Conservation (phyloP, 345 rosid genomes). For the Pugionium dolabratum region DNA sequence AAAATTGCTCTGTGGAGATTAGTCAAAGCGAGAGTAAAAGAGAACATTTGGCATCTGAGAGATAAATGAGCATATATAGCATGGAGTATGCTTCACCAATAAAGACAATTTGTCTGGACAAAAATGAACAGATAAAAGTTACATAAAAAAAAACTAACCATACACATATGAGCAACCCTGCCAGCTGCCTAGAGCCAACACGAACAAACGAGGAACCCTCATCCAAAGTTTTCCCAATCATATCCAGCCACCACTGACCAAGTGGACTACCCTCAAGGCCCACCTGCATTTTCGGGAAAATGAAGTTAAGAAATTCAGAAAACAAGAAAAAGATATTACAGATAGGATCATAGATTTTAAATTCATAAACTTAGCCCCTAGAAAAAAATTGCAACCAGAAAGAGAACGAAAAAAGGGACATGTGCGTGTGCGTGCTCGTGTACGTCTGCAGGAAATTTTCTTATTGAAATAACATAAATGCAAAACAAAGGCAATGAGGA, state of each 20-base stretch:
- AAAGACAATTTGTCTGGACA: neutral
- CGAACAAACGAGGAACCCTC: conserved; percentile 66
- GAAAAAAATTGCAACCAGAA: conserved; percentile 3
- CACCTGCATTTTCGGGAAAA: conserved; percentile 46
- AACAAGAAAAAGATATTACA: conserved; percentile 7
- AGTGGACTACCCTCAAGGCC: conserved; percentile 82
- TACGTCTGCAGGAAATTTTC: neutral
- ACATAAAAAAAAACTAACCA: conserved; percentile 48
- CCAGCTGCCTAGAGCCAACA: conserved; percentile 82
- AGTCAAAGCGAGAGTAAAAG: conserved; percentile 1
- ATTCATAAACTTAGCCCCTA: neutral
- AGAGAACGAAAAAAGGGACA: neutral
- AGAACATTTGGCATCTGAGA: conserved; percentile 21
- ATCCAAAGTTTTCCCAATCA: conserved; percentile 68
- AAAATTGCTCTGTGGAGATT: neutral
- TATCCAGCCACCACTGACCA: conserved; percentile 84
- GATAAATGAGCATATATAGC: conserved; percentile 18
- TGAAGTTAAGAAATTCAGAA: neutral
- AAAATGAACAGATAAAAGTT: conserved; percentile 14
- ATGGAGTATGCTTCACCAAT: conserved; percentile 6
- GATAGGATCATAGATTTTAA: conserved; percentile 3
- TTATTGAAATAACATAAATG: neutral
- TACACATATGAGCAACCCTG: conserved; percentile 75
- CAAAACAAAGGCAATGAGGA: conserved; percentile 8
- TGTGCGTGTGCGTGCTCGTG: neutral